phyloP scores from a whole-genome alignment of 345 rosid species.

The Firmiana major region DNA sequence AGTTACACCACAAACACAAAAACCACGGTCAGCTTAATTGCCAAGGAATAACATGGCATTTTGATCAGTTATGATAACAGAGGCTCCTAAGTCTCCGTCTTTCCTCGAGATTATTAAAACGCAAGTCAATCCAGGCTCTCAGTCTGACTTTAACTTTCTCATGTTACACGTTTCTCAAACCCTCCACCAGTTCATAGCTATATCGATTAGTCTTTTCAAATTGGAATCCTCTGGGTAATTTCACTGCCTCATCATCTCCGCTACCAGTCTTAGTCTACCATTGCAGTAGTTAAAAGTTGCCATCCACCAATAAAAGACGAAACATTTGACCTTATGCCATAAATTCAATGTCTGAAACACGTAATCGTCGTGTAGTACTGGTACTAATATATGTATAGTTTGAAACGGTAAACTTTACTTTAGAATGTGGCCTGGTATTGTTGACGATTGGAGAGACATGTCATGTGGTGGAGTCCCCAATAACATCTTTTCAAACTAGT shows the following conservation, averaged over 20 bases:
- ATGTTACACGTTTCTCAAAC: neutral
- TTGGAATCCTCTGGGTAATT: no score
- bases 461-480: neutral
- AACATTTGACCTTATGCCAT: neutral
- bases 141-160: neutral
- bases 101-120: neutral
- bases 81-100: no score
- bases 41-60: constrained; percentile 8
- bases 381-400: no score
- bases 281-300: neutral
- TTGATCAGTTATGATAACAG: neutral
- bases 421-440: neutral
- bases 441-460: neutral
- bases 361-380: neutral
- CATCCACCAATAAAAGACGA: neutral
- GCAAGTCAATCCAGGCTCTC: neutral
- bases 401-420: neutral
- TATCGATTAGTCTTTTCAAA: no score
- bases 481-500: neutral
- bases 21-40: neutral
- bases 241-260: no score
- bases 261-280: neutral
- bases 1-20: neutral
- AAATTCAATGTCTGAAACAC: no score
- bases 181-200: neutral